Conservation (phyloP, 176 grass and related monocot genomes). For the Carex scoparia region DNA sequence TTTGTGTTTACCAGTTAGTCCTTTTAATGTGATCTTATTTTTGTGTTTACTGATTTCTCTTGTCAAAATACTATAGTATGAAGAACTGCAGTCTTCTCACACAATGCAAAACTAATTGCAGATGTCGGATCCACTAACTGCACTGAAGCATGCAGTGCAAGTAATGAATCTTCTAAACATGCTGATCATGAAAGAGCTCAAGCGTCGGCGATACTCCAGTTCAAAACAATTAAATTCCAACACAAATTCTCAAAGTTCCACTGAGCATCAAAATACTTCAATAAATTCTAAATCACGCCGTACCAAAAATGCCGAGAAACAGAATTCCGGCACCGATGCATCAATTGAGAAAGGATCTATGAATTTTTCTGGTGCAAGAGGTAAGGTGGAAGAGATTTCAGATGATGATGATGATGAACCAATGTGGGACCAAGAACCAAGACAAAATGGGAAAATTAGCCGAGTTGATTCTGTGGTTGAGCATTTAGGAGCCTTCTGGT, state of each 20-base stretch:
- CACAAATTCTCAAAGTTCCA: neutral
- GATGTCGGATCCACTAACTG: slow-evolving; percentile 64
- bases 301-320: neutral
- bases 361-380: neutral
- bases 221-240: neutral
- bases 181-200: slow-evolving; percentile 60
- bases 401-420: neutral
- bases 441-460: slow-evolving; percentile 5
- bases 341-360: neutral
- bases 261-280: neutral
- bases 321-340: neutral
- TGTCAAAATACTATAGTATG: neutral
- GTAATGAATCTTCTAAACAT: slow-evolving; percentile 92
- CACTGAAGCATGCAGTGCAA: slow-evolving; percentile 74
- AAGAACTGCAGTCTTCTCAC: neutral
- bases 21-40: neutral
- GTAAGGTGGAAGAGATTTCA: neutral
- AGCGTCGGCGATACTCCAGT: slow-evolving; percentile 22
- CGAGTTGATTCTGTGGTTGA: slow-evolving; percentile 18
- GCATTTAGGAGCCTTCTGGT: slow-evolving; percentile 25
- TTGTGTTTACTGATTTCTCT: neutral
- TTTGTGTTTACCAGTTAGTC: neutral
- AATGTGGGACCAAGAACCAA: slow-evolving; percentile 3
- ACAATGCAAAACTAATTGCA: slow-evolving; percentile 22
- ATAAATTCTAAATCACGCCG: neutral